Percentiles rank a stretch among this genome's conserved stretches.
phyloP scores from a whole-genome alignment of 345 rosid species.

The Nephelium lappaceum region DNA sequence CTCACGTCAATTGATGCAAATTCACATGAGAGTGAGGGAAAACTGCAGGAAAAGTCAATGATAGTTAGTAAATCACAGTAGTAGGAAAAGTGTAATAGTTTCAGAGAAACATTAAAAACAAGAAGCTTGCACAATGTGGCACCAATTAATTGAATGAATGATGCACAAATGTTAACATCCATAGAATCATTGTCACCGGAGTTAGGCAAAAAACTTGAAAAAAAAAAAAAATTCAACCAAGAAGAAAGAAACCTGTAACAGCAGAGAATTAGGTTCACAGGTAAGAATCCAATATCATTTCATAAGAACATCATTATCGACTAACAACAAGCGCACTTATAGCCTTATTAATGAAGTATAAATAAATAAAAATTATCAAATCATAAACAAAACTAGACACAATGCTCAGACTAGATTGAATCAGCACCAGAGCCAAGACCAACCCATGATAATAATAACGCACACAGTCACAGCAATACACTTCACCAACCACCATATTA shows the following conservation, averaged over 20 bases:
- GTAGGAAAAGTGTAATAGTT: not conserved
- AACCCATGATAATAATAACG: not conserved
- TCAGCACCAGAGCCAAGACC: not conserved
- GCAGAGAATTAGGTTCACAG: not conserved
- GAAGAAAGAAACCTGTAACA: not conserved
- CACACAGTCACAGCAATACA: not conserved
- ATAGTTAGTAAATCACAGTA: conserved; percentile 31
- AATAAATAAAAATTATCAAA: not conserved
- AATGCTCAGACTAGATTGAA: not conserved
- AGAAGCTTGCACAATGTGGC: conserved; percentile 4
- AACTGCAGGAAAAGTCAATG: conserved; percentile 51
- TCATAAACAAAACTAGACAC: not conserved
- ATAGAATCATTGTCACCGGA: not conserved
- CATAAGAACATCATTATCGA: too few relatives aligned
- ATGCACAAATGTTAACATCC: conserved; percentile 6
- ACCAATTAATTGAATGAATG: not conserved
- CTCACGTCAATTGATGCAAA: conserved; percentile 95
- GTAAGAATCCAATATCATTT: not conserved
- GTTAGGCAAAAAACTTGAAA: not conserved
- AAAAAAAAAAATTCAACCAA: not conserved
- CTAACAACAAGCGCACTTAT: not conserved
- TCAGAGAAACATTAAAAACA: not conserved
- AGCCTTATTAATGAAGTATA: not conserved
- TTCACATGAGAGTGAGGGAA: conserved; percentile 97
- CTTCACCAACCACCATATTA: not conserved